Percentiles rank a stretch among this genome's conserved stretches.
Conservation (phyloP, 2,329 filamentous ascomycete species). For the Calonectria montana region DNA sequence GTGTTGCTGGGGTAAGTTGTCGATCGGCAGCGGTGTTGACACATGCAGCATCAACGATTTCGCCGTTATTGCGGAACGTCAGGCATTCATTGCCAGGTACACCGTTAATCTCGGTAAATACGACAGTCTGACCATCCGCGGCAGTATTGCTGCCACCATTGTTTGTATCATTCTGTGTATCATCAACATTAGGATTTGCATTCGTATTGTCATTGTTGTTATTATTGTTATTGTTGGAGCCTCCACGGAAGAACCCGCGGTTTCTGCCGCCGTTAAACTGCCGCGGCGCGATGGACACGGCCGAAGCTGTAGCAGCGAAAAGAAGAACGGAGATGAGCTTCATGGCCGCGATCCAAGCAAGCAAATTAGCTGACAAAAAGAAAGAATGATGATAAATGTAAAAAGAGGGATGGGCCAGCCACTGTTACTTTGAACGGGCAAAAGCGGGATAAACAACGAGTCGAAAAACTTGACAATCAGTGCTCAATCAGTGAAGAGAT, state of each 20-base stretch:
- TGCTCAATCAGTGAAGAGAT: not conserved
- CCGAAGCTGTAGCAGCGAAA: slow-evolving; percentile 3
- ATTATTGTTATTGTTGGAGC: not conserved
- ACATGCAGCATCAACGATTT: slow-evolving; percentile 33
- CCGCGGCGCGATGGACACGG: slow-evolving; percentile 14
- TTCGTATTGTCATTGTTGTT: not conserved
- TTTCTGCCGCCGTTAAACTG: slow-evolving; percentile 2
- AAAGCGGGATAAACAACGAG: not conserved
- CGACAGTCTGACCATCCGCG: slow-evolving; percentile 25
- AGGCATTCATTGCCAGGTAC: slow-evolving; percentile 32
- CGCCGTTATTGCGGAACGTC: slow-evolving; percentile 32
- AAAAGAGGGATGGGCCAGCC: slow-evolving; percentile 22
- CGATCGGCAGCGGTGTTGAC: slow-evolving; percentile 28
- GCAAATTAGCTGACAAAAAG: not conserved
- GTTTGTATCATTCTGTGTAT: not conserved
- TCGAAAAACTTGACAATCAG: not conserved
- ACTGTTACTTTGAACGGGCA: not conserved
- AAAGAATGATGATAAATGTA: not conserved
- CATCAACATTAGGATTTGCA: not conserved
- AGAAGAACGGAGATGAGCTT: slow-evolving; percentile 6
- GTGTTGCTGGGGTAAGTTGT: slow-evolving; percentile 22
- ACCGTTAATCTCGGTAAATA: slow-evolving; percentile 27
- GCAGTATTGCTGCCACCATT: not conserved
- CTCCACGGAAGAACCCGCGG: not conserved
- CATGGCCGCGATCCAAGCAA: slow-evolving; percentile 5